Conservation (phyloP, 2,329 filamentous ascomycete genomes). For the Pseudohalonectria lignicola region DNA sequence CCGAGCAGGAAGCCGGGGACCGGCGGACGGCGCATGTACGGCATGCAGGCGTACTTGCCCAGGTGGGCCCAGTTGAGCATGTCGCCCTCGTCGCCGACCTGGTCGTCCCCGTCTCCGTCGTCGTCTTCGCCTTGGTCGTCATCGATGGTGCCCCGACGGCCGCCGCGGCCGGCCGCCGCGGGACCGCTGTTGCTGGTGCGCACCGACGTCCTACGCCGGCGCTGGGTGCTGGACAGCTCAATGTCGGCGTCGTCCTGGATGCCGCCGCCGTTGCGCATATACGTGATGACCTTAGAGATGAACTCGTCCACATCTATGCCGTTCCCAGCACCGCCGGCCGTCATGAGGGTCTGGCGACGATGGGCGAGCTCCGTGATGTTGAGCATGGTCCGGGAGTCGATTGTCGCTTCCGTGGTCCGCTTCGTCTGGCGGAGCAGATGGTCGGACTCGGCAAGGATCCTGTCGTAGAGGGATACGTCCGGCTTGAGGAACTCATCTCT, state of each 20-base stretch:
- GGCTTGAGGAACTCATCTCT: constrained; percentile 61
- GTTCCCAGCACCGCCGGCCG: constrained; percentile 59
- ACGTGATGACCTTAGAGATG: constrained; percentile 78
- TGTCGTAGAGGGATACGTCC: constrained; percentile 52
- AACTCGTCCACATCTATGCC: constrained; percentile 88
- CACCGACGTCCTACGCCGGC: constrained; percentile 27
- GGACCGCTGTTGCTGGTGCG: constrained; percentile 13
- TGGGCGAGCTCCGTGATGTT: constrained; percentile 69
- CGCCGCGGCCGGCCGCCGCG: constrained; percentile 23
- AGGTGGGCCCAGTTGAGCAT: constrained; percentile 79
- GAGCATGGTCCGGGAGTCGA: constrained; percentile 81
- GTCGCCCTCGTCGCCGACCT: constrained; percentile 60
- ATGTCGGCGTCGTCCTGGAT: constrained; percentile 38
- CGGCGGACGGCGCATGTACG: constrained; percentile 61
- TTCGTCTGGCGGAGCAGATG: constrained; percentile 56
- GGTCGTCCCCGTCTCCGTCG: constrained; percentile 49
- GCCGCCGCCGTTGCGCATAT: constrained; percentile 62
- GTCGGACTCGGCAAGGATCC: constrained; percentile 57
- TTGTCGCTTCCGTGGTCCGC: constrained; percentile 81
- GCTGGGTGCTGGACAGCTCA: constrained; percentile 38
- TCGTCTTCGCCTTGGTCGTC: constrained; percentile 30
- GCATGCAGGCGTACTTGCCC: constrained; percentile 66
- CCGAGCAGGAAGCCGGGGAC: constrained; percentile 79
- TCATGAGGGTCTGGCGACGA: constrained; percentile 65
- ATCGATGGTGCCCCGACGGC: constrained; percentile 21